Base-by-base conservation (phyloP, 176 grass and related monocot species). In the Rhynchospora pubera region DNA sequence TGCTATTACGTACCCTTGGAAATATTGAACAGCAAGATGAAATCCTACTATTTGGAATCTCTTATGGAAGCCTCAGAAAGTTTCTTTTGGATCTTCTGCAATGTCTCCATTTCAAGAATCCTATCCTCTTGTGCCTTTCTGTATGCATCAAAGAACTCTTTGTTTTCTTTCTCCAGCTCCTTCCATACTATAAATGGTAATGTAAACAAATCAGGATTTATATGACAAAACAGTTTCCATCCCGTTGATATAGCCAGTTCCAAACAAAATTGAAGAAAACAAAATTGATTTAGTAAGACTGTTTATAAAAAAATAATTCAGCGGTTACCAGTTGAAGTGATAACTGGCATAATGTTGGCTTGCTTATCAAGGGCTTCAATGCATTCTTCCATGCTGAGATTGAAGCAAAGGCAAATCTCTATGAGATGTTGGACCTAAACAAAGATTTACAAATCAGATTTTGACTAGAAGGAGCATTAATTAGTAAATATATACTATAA, bases 121-220 rank as follows among this genome's bases (percentile, higher is more conserved):
- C 85, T 74, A 32, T 87, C 87, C 82, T 67, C 79, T 2, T 89
- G 28, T 45, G 83, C 89, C 62, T 84, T 87, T 13, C 78, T 87
- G 85, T 94, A 91, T 1, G 61, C 82, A 45, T 94, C 87, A 62
- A 94, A 94, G 92, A 91, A 94, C 83, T 91, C 89, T 84, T 39
- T 94, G 92, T 94, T 94, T 84, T 94, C 92, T 63, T 94, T 94
- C 85, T 91, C 92, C 26, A 94, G 86, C 87, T 94, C 92, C 57
- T 82, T 88, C 92, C 92, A 94, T 28, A 91, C 92, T 94, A 83
- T 32, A 23, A 5, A 46, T 67, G 12, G 19, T 8, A 76, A 81
- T 12, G 51, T 43, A 5, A 24, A 53, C 9, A 45, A 73, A 73
- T 46, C 0, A 39, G 34, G 34, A 39, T 39, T 4, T 39, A 39